phyloP scores from a whole-genome alignment of 73 alveolate genomes.

The Paramecium sonneborni region DNA sequence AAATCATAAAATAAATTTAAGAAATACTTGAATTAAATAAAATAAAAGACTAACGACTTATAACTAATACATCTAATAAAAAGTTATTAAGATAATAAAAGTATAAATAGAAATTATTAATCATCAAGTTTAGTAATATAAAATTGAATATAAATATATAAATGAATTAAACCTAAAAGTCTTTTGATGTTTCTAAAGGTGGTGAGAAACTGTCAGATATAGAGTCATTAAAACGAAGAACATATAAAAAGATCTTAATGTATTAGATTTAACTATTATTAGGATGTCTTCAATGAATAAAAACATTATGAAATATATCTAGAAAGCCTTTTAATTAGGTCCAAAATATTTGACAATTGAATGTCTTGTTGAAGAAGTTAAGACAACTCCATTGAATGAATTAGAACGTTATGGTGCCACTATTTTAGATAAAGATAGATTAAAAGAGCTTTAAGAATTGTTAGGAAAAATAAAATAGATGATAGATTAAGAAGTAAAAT shows the following conservation, averaged over 20 bases:
- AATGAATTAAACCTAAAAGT: conserved; percentile 44
- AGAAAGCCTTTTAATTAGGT: conserved; percentile 50
- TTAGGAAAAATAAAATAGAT: conserved; percentile 11
- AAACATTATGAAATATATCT: conserved; percentile 48
- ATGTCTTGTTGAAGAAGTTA: not conserved
- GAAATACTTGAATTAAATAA: too few relatives aligned
- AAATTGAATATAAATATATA: not conserved
- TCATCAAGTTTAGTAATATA: not conserved
- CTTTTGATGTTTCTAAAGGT: conserved; percentile 28
- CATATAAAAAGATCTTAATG: conserved; percentile 7
- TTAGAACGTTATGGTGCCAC: conserved; percentile 38
- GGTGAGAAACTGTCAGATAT: conserved; percentile 38
- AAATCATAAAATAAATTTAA: too few relatives aligned
- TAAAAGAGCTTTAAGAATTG: conserved; percentile 50
- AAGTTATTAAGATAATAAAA: not conserved
- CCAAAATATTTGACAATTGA: conserved; percentile 56
- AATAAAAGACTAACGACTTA: too few relatives aligned
- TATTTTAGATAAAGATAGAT: conserved; percentile 60
- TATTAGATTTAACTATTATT: not conserved
- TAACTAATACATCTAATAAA: too few relatives aligned
- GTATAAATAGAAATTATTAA: not conserved
- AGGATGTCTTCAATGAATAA: conserved; percentile 68
- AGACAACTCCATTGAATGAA: conserved; percentile 36
- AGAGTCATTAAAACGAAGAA: conserved; percentile 26
- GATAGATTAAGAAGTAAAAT: conserved; percentile 40